Evolutionary conservation across 73 alveolate species (phyloP).

Genomic region (Symbiodinium natans): DNA sequence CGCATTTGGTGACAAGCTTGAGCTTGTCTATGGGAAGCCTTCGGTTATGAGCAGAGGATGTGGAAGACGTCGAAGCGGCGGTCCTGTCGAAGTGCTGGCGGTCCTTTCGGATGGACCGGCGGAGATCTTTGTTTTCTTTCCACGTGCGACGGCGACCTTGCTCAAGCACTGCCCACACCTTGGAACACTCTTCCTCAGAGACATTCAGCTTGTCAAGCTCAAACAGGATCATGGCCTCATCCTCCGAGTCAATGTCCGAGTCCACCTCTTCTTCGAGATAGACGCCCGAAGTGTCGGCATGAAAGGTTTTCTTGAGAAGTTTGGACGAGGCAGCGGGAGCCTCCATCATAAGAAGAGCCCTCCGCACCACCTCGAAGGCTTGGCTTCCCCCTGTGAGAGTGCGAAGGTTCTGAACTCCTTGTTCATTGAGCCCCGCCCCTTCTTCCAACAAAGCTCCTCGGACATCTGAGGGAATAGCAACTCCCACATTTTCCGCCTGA

Average conservation of each 20-base stretch:
- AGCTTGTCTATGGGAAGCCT: neutral
- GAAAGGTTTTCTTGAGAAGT: neutral
- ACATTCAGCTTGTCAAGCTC: neutral
- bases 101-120: neutral
- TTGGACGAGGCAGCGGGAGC: neutral
- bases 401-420: conserved; percentile 7
- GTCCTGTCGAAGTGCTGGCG: neutral
- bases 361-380: neutral
- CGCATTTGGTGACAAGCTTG: conserved; percentile 3
- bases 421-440: neutral
- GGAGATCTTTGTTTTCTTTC: neutral
- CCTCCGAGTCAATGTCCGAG: neutral
- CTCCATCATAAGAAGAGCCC: neutral
- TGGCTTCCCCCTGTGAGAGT: neutral
- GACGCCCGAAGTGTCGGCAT: neutral
- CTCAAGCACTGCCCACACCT: neutral
- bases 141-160: neutral
- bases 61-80: neutral
- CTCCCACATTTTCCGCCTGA: neutral
- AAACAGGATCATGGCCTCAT: neutral
- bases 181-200: neutral
- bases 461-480: neutral
- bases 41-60: neutral
- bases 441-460: neutral
- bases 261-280: neutral